Conservation (phyloP, 805 yeast genomes). For the Candida wancherniae region DNA sequence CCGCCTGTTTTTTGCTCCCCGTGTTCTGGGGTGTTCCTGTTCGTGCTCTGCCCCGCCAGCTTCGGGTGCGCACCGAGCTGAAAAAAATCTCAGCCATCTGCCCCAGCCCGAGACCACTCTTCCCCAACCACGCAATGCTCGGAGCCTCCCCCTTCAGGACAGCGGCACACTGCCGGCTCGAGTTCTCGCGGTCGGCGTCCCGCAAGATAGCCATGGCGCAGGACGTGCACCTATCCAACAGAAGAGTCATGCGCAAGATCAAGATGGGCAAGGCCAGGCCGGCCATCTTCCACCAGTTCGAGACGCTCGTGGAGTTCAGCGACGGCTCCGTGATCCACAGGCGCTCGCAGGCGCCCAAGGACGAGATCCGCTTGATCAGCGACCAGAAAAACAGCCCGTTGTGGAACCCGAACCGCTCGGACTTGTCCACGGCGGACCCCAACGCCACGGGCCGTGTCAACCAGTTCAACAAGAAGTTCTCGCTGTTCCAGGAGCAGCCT, state of each 20-base stretch:
- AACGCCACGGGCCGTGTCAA: slow-evolving; percentile 78
- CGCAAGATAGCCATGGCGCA: slow-evolving; percentile 23
- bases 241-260: slow-evolving; percentile 67
- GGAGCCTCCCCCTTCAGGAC: no score
- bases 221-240: slow-evolving; percentile 39
- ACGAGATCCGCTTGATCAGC: slow-evolving; percentile 75
- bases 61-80: slow-evolving; percentile 1
- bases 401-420: slow-evolving; percentile 87
- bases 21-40: no score
- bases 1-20: no score
- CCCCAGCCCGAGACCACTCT: not conserved
- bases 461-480: slow-evolving; percentile 65
- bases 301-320: slow-evolving; percentile 81
- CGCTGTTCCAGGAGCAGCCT: slow-evolving; percentile 34
- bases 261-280: slow-evolving; percentile 86
- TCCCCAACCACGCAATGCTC: slow-evolving; percentile 2
- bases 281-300: slow-evolving; percentile 86
- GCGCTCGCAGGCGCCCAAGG: slow-evolving; percentile 82
- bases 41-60: no score
- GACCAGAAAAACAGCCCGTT: slow-evolving; percentile 84
- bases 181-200: slow-evolving; percentile 9
- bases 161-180: slow-evolving; percentile 7
- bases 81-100: slow-evolving; percentile 1
- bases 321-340: slow-evolving; percentile 89
- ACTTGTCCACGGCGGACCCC: slow-evolving; percentile 69